A percentile compares a stretch with the other conserved stretches of the same genome.
Evolutionary conservation across 306 rosid genomes (phyloP).

Genomic region (Citrullus mucosospermus): DNA sequence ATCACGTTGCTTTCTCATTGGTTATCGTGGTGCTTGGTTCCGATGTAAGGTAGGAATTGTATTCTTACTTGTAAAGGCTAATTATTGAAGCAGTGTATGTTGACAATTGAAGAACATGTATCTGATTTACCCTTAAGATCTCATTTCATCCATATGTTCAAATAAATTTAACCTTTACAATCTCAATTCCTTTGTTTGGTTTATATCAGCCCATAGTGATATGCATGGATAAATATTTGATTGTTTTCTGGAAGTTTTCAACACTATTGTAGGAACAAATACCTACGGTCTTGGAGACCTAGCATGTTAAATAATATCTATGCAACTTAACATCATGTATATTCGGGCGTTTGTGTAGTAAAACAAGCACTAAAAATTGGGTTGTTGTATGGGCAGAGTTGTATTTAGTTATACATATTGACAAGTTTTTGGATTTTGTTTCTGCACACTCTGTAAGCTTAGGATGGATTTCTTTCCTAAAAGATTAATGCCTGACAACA

Average conservation of each 20-base stretch:
- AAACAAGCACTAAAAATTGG: background rate
- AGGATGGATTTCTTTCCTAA: background rate
- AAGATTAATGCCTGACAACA: background rate
- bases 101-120: background rate
- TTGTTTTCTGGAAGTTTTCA: background rate
- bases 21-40: conserved; percentile 91
- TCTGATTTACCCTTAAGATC: background rate
- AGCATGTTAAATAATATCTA: background rate
- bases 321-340: background rate
- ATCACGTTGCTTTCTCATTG: conserved; percentile 31
- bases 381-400: background rate
- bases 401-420: background rate
- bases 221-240: background rate
- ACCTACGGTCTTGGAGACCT: background rate
- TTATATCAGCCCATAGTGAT: background rate
- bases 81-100: background rate
- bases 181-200: background rate
- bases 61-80: background rate
- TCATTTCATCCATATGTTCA: background rate
- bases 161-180: background rate
- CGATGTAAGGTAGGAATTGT: conserved; percentile 49
- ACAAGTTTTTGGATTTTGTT: background rate
- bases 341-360: background rate
- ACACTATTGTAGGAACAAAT: background rate
- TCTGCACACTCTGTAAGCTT: background rate